Evolutionary conservation across 768 basidiomycete species (phyloP).

Genomic region (Pisolithus sp.): DNA sequence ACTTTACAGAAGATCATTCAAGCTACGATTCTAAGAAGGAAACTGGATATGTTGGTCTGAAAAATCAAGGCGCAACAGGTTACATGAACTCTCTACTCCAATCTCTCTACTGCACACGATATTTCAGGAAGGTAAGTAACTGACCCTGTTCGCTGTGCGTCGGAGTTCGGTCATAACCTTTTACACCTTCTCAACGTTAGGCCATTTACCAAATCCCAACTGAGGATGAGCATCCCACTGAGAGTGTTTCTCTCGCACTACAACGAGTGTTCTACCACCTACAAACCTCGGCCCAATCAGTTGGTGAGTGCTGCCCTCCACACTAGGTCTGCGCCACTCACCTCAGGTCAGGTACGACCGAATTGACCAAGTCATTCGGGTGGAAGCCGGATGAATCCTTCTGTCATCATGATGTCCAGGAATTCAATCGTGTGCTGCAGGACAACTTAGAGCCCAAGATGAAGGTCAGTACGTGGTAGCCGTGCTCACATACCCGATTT

Average conservation of each 20-base stretch:
- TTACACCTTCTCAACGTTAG: constrained; percentile 32
- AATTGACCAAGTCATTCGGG: constrained; percentile 97
- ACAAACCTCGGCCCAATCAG: constrained; percentile 95
- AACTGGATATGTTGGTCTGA: constrained; percentile 94
- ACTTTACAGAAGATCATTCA: constrained; percentile 12
- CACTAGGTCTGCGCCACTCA: neutral
- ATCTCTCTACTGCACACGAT: constrained; percentile 89
- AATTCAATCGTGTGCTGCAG: constrained; percentile 94
- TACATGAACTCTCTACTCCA: constrained; percentile 99
- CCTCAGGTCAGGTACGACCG: constrained; percentile 73
- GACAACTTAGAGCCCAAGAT: constrained; percentile 98
- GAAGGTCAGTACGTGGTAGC: constrained; percentile 60
- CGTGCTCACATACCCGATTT: neutral
- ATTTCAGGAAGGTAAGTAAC: constrained; percentile 77
- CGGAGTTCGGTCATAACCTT: constrained; percentile 3
- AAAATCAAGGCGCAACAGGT: constrained; percentile 99
- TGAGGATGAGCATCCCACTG: constrained; percentile 88
- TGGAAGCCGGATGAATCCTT: constrained; percentile 99
- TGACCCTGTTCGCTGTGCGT: constrained; percentile 1
- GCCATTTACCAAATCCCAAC: constrained; percentile 99
- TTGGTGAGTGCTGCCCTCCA: constrained; percentile 50
- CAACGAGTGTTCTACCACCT: constrained; percentile 98
- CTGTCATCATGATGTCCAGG: constrained; percentile 98
- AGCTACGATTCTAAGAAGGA: constrained; percentile 99
- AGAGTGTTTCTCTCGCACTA: constrained; percentile 89